Percentiles rank a stretch among this genome's conserved stretches.
phyloP scores from a whole-genome alignment of 2,329 filamentous ascomycete species.

The Alternaria viburni region DNA sequence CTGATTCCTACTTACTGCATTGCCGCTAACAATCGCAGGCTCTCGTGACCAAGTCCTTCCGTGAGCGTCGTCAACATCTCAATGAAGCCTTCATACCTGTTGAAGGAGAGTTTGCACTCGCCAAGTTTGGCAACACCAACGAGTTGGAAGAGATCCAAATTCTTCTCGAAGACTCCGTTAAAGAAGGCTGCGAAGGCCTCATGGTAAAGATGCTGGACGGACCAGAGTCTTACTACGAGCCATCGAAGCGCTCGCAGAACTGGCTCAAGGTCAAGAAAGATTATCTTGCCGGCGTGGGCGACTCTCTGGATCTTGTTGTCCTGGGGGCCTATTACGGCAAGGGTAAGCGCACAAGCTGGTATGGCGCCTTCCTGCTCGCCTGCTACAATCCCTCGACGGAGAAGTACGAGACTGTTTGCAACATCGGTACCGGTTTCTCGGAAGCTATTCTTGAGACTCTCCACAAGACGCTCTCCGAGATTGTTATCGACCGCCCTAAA shows the following conservation, averaged over 20 bases:
- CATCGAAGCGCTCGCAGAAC: conserved; percentile 93
- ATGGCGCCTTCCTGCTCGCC: conserved; percentile 92
- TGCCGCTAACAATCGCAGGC: conserved; percentile 54
- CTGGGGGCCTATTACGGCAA: conserved; percentile 92
- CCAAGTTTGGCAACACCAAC: conserved; percentile 82
- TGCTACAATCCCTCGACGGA: conserved; percentile 86
- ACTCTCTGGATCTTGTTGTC: conserved; percentile 95
- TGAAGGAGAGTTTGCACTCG: conserved; percentile 91
- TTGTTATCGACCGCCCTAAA: conserved; percentile 87
- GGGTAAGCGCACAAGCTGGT: conserved; percentile 94
- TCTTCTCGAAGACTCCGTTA: conserved; percentile 92
- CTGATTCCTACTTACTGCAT: background rate
- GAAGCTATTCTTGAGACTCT: conserved; percentile 92
- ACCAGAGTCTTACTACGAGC: conserved; percentile 90
- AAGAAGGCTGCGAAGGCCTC: conserved; percentile 92
- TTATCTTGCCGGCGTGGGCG: conserved; percentile 90
- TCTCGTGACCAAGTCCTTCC: conserved; percentile 83
- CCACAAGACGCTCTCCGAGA: conserved; percentile 74
- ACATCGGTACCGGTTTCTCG: conserved; percentile 96
- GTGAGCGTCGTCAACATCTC: conserved; percentile 81
- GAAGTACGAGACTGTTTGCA: conserved; percentile 93
- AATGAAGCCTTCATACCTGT: conserved; percentile 73
- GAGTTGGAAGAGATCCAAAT: conserved; percentile 92
- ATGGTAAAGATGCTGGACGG: conserved; percentile 99
- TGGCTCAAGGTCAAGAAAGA: conserved; percentile 99